Conservation (phyloP, 176 grass and related monocot genomes). For the Carex kokanica region DNA sequence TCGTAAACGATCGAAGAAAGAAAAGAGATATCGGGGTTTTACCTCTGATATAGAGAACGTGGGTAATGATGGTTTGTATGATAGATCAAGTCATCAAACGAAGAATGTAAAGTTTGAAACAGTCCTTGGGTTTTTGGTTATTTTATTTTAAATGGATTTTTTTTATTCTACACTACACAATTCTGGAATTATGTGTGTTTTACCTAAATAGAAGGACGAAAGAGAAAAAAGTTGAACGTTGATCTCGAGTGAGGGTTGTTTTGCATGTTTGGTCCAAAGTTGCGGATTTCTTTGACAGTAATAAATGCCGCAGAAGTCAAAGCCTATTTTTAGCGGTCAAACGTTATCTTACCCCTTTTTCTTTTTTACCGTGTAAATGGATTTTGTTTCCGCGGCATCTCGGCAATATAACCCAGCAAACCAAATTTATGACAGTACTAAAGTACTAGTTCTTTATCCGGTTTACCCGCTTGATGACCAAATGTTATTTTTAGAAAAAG, state of each 20-base stretch:
- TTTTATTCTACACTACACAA: background rate
- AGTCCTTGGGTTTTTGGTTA: background rate
- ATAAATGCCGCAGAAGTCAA: background rate
- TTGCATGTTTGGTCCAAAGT: slow-evolving; percentile 8
- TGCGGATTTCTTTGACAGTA: background rate
- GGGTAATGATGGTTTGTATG: slow-evolving; percentile 8
- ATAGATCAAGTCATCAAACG: background rate
- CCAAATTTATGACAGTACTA: no score
- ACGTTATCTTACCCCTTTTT: background rate
- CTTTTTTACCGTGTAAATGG: background rate
- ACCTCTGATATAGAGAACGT: slow-evolving; percentile 13
- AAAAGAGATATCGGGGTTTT: background rate
- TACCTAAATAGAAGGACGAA: background rate
- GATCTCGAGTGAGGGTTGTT: slow-evolving; percentile 6
- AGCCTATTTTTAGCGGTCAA: background rate
- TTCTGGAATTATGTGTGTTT: no score
- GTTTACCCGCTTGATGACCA: no score
- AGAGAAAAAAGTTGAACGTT: background rate
- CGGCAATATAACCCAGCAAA: no score
- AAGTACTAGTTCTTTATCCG: no score
- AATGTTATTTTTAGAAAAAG: no score
- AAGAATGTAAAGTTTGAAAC: background rate
- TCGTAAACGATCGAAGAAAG: background rate
- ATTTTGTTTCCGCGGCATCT: background rate
- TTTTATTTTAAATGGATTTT: background rate